These are phyloP conservation scores for Pistacia vera DNA, from an alignment of 345 rosid species.

Conservation along the genomic window DNA sequence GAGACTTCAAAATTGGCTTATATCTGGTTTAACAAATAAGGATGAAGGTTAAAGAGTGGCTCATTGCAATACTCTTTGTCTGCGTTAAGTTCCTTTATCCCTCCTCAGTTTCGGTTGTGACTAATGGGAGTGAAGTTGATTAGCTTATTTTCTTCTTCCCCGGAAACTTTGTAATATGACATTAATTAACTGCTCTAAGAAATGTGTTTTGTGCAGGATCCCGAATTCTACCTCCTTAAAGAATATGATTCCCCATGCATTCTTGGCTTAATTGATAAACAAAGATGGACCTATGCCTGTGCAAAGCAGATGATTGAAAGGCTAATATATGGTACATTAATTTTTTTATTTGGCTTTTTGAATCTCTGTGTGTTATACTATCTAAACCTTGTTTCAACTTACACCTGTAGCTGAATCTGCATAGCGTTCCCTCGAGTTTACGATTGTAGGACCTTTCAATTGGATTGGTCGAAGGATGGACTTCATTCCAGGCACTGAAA, in stretches of 20 bases:
- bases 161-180: no score
- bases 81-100: not conserved
- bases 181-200: no score
- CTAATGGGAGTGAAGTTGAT: no score
- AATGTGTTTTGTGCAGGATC: constrained; percentile 22
- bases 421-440: constrained; percentile 34
- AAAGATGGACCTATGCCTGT: constrained; percentile 24
- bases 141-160: no score
- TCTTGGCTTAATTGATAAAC: constrained; percentile 38
- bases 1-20: not conserved
- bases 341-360: not conserved
- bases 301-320: constrained; percentile 47
- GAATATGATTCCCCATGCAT: constrained; percentile 43
- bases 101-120: no score
- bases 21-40: no score
- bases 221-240: constrained; percentile 36
- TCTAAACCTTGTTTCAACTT: not conserved
- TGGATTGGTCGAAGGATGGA: constrained; percentile 48
- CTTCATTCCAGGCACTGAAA: constrained; percentile 41
- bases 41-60: not conserved
- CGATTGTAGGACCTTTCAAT: constrained; percentile 39
- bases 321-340: constrained; percentile 34
- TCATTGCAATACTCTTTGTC: not conserved
- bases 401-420: constrained; percentile 35
- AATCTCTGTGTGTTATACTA: not conserved